A percentile compares a stretch with the other conserved stretches of the same genome.
Evolutionary conservation across 148 eudicot genomes (phyloP).

Genomic region (Rhododendron ovatum): DNA sequence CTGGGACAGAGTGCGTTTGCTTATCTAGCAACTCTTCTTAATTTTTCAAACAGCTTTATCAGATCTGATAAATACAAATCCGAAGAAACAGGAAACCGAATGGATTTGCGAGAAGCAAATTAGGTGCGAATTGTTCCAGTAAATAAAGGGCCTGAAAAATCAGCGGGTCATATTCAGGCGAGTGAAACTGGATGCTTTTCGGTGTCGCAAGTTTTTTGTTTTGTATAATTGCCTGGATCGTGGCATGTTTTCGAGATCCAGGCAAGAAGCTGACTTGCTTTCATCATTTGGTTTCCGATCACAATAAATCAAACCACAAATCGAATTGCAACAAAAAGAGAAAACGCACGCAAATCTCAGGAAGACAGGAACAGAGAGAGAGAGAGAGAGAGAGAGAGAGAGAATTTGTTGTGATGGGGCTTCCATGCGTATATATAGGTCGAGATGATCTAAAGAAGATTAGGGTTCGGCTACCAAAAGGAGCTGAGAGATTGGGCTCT

Average conservation of each 20-base stretch:
- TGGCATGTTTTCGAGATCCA: slow-evolving; percentile 17
- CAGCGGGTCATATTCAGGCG: slow-evolving; percentile 52
- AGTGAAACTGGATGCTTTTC: slow-evolving; percentile 37
- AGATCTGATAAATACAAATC: not conserved
- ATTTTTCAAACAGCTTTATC: not conserved
- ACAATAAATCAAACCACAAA: not conserved
- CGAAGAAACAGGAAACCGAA: not conserved
- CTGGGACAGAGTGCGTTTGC: slow-evolving; percentile 97
- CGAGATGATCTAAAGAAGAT: not conserved
- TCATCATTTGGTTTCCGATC: not conserved
- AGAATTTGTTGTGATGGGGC: not conserved
- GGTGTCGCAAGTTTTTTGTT: slow-evolving; percentile 10
- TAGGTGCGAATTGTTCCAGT: slow-evolving; percentile 26
- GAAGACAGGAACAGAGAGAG: not conserved
- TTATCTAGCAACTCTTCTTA: not conserved
- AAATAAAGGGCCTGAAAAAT: slow-evolving; percentile 48
- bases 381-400: not conserved
- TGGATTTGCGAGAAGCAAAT: not conserved
- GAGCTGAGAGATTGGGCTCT: not conserved
- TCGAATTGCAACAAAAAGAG: not conserved
- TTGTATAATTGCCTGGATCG: slow-evolving; percentile 25
- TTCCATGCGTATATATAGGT: not conserved
- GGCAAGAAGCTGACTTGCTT: slow-evolving; percentile 56
- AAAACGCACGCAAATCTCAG: not conserved
- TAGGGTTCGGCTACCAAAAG: not conserved